A percentile compares a stretch with the other conserved stretches of the same genome.
Conservation (phyloP, 306 rosid species). For the Boehmeria nivea region DNA sequence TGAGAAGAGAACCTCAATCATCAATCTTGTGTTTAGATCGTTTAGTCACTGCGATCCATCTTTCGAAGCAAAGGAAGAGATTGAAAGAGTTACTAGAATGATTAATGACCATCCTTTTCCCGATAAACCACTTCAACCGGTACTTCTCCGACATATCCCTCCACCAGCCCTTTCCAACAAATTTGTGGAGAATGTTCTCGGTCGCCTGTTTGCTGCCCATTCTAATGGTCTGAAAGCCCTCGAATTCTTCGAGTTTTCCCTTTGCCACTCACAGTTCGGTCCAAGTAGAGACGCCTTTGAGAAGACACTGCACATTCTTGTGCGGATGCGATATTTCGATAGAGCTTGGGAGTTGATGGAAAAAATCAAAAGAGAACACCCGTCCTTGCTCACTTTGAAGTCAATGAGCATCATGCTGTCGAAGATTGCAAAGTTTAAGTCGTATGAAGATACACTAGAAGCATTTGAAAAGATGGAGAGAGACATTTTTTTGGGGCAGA, state of each 20-base stretch:
- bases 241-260: constrained; percentile 61
- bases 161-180: constrained; percentile 34
- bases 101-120: constrained; percentile 81
- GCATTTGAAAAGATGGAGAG: constrained; percentile 68
- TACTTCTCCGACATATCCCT: constrained; percentile 48
- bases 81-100: constrained; percentile 46
- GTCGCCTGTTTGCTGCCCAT: constrained; percentile 69
- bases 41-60: constrained; percentile 12
- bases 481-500: constrained; percentile 46
- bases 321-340: constrained; percentile 73
- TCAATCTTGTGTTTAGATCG: constrained; percentile 10
- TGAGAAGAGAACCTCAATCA: constrained; percentile 16
- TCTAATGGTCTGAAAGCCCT: constrained; percentile 82
- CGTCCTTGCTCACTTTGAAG: constrained; percentile 59
- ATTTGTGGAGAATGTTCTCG: constrained; percentile 50
- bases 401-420: constrained; percentile 84
- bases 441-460: constrained; percentile 65
- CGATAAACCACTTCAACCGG: constrained; percentile 56
- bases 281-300: constrained; percentile 55
- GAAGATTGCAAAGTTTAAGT: constrained; percentile 57
- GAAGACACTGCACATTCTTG: constrained; percentile 71
- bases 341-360: constrained; percentile 63
- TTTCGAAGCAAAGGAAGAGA: constrained; percentile 18
- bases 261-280: constrained; percentile 32
- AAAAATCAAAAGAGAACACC: constrained; percentile 32